These are phyloP conservation scores for Aulographum hederae DNA, from an alignment of 2,329 filamentous ascomycete species.

Conservation along the genomic window DNA sequence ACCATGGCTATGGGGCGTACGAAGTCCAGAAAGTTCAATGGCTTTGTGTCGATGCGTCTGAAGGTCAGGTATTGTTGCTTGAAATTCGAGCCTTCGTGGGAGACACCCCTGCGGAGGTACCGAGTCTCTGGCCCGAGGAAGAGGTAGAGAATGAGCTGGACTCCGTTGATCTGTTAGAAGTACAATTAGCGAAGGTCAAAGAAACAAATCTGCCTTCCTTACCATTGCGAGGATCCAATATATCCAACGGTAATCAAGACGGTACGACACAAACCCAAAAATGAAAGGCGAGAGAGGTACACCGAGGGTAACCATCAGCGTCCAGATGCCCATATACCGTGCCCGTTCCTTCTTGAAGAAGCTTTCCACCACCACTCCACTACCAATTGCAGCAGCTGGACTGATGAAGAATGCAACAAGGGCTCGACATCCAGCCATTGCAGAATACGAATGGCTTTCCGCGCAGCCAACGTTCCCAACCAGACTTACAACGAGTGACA, in stretches of 20 bases:
- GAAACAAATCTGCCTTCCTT: constrained; percentile 7
- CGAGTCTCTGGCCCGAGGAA: constrained; percentile 37
- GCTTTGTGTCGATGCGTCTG: constrained; percentile 32
- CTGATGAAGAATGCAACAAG: constrained; percentile 37
- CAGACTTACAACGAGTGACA: constrained; percentile 28
- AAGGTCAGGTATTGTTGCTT: constrained; percentile 23
- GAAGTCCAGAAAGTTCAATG: constrained; percentile 31
- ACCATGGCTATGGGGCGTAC: constrained; percentile 30
- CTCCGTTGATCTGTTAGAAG: constrained; percentile 30
- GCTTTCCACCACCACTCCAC: constrained; percentile 37
- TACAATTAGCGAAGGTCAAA: too few species aligned
- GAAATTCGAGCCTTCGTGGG: constrained; percentile 20
- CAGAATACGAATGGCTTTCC: constrained; percentile 26
- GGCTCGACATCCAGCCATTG: constrained; percentile 33
- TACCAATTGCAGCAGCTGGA: constrained; percentile 35
- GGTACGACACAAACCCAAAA: constrained; percentile 28
- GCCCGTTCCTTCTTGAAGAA: constrained; percentile 38
- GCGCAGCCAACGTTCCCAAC: constrained; percentile 36
- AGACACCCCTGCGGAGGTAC: constrained; percentile 25
- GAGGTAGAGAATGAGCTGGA: constrained; percentile 37
- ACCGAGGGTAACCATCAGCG: constrained; percentile 30
- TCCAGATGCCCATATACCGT: constrained; percentile 40
- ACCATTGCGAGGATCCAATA: constrained; percentile 39
- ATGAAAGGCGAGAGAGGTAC: constrained; percentile 24
- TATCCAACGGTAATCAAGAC: constrained; percentile 38